Base-by-base conservation (phyloP, 1,284 basidiomycete species). In the Bjerkandera adusta region DNA sequence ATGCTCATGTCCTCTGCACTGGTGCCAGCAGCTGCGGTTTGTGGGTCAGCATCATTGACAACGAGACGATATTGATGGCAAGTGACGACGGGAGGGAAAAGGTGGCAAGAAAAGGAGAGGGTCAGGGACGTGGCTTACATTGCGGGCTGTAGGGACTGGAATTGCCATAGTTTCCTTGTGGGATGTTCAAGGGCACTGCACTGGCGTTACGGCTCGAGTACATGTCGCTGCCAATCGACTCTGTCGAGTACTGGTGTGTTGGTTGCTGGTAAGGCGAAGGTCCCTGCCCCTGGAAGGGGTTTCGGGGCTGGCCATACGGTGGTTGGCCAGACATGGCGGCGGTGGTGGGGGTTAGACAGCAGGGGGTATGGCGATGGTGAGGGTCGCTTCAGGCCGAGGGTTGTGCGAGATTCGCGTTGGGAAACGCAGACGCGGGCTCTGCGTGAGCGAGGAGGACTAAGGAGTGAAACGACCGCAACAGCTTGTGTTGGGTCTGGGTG, bases 141-240 rank as follows among this genome's bases (percentile, higher is more conserved):
- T 63, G 59, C 35, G 61, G 53, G 33, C 58, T 64, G 36, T 64
- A 67, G 55, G 59, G 54, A 57, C 66, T 58, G 47, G 56, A 51
- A 43, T 73, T 68, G 53, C 80, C 75, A 54, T 77, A 75, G 58
- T 71, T 78, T 18, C 65, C 71, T 43, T 70, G 66, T 26, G 69
- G 69, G 35, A 72, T 69, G 49, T 76, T 75, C 49, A 83, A 71
- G 43, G 77, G 74, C 48, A 80, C 75, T 13, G 74, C 75, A 63
- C 77, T 79, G 44, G 73, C 75, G 53, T 77, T 79, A 52, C 76
- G 71, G 53, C 68, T 71, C 50, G 61, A 64, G 64, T 79, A 81
- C 53, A 71, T 71, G 60, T 81, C 78, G 40, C 72, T 69, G 46
- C 68, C 53, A 52, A 79, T 74, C 5, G 76, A 78, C 51, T 81